Base-by-base conservation (phyloP, 2,329 filamentous ascomycete species). In the Cercospora beticola region DNA sequence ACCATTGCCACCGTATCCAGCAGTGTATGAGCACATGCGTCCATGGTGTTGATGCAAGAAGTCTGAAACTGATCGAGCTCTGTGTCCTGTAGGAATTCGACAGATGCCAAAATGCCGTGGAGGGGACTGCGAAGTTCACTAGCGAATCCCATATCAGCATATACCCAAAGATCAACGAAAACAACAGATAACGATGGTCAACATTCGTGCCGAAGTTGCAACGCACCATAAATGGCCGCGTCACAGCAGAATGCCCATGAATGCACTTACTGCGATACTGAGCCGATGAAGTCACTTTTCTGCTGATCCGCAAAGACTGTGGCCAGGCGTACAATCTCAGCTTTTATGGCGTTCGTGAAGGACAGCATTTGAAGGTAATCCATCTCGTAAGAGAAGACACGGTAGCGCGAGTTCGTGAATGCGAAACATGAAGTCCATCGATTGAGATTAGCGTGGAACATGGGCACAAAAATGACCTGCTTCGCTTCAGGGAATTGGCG, bases 41-140 rank as follows among this genome's bases (percentile, higher is more conserved):
- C 71, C 69, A 72, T 68, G n/a, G 71, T 72, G 52, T 72, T 67
- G 18, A 71, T 46, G 56, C 71, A 72, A 16, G 69, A 68, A 10
- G 56, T 67, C 58, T 77, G 75, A n/a, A 74, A 73, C 9, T 58
- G 28, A 30, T 72, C 73, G 28, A 73, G 69, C 4, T 63, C 63
- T 12, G 75, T 77, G n/a, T 87, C 85, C 4, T 83, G 81, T 0
- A 89, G 73, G 3, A 88, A 62, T 81, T 86, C 75, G 14, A 76
- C 49, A 3, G 64, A 71, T 0, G 69, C 76, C 3, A 78, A 67
- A 12, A 76, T 75, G 3, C 74, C 73, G 52, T 78, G 76, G 1
- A 78, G 69, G 5, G 76, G 76, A 46, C 75, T 82, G 3, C 84
- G 78, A 8, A 87, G 77, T 70, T 87, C 85, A 70, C 54, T 57